These are phyloP conservation scores for Coemansia sp. DNA, from an alignment of 192 early-diverging fungal genomes.

Conservation along the genomic window DNA sequence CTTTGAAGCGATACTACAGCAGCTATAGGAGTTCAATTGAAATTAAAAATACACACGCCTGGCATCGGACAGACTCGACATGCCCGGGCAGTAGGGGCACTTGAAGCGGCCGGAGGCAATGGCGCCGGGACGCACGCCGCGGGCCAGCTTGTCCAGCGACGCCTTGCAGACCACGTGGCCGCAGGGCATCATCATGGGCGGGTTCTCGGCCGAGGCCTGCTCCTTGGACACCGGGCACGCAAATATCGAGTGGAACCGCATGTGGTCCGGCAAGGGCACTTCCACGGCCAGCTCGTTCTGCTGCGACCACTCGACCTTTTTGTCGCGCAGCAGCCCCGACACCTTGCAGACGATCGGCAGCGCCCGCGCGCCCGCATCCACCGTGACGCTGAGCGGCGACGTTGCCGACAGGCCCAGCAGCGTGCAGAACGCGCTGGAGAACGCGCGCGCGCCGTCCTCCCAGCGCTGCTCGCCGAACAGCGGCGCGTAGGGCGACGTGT, in stretches of 20 bases:
- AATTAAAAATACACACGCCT: slow-evolving; percentile 16
- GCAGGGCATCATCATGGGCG: slow-evolving; percentile 97
- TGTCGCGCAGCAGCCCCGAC: slow-evolving; percentile 78
- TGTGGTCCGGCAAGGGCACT: slow-evolving; percentile 79
- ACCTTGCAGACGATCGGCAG: slow-evolving; percentile 92
- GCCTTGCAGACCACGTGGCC: slow-evolving; percentile 96
- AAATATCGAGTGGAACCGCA: slow-evolving; percentile 94
- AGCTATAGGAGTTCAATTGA: slow-evolving; percentile 6
- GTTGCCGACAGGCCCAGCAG: slow-evolving; percentile 21
- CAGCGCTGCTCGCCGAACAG: slow-evolving; percentile 30
- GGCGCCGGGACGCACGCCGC: slow-evolving; percentile 59
- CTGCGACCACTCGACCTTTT: slow-evolving; percentile 86
- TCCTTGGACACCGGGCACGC: slow-evolving; percentile 97
- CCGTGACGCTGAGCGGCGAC: slow-evolving; percentile 48
- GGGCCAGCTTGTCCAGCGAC: slow-evolving; percentile 77
- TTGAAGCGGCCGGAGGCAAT: slow-evolving; percentile 70
- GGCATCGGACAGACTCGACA: slow-evolving; percentile 71
- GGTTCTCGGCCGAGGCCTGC: slow-evolving; percentile 86
- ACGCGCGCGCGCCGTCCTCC: slow-evolving; percentile 28
- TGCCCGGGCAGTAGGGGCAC: slow-evolving; percentile 95
- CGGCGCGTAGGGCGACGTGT: slow-evolving; percentile 70
- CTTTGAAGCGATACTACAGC: slow-evolving; percentile 20
- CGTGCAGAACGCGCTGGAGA: slow-evolving; percentile 35
- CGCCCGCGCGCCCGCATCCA: slow-evolving; percentile 79
- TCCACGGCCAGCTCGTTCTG: slow-evolving; percentile 90